Conservation (phyloP, 2,329 filamentous ascomycete species). For the Chaetomiaceae sp. region DNA sequence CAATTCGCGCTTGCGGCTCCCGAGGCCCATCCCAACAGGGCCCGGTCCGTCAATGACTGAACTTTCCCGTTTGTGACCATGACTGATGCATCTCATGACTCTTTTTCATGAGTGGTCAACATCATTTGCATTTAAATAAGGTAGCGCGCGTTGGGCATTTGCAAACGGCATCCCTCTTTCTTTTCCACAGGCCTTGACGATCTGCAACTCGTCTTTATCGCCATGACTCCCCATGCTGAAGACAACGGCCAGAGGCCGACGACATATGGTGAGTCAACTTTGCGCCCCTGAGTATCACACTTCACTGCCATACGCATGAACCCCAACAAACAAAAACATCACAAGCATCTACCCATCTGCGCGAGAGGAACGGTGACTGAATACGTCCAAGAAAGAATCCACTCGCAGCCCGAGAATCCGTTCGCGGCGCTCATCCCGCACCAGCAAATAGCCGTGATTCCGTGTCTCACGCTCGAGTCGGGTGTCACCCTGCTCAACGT, state of each 20-base stretch:
- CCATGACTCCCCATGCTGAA: constrained; percentile 14
- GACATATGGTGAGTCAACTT: constrained; percentile 25
- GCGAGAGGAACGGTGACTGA: constrained; percentile 47
- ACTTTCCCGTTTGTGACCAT: not conserved
- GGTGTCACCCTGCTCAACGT: constrained; percentile 76
- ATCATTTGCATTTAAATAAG: too few species aligned
- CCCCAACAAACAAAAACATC: too few species aligned
- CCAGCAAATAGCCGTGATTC: constrained; percentile 79
- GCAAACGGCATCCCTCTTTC: too few species aligned
- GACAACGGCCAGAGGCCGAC: constrained; percentile 16
- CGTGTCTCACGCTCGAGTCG: constrained; percentile 87
- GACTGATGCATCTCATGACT: not conserved
- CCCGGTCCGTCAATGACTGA: constrained; percentile 1
- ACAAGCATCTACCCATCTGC: too few species aligned
- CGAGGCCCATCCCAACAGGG: not conserved
- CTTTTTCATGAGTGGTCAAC: too few species aligned
- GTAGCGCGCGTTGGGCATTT: too few species aligned
- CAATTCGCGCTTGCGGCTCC: constrained; percentile 25
- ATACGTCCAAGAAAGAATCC: constrained; percentile 59
- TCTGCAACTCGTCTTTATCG: too few species aligned
- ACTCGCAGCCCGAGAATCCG: constrained; percentile 80
- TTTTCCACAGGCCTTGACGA: too few species aligned
- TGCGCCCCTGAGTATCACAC: too few species aligned
- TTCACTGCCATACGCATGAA: too few species aligned
- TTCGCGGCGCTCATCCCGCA: constrained; percentile 81